phyloP scores from a whole-genome alignment of 2,329 filamentous ascomycete species.

The Xylaria sp. region DNA sequence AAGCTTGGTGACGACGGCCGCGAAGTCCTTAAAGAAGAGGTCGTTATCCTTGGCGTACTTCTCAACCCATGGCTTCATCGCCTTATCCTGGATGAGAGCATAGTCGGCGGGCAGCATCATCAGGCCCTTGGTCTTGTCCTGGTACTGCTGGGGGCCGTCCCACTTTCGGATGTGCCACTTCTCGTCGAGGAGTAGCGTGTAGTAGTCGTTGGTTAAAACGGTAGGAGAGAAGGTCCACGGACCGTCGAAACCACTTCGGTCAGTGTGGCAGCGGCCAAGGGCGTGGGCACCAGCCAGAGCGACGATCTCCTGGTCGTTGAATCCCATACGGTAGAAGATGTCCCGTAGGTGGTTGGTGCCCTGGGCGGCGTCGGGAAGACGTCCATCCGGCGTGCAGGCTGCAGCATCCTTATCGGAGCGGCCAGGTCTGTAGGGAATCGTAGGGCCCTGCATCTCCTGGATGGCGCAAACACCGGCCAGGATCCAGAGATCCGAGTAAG shows the following conservation, averaged over 20 bases:
- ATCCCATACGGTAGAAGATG: constrained; percentile 98
- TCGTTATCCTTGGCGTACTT: constrained; percentile 93
- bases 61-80: constrained; percentile 82
- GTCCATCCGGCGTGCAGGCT: constrained; percentile 93
- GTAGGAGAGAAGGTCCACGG: constrained; percentile 95
- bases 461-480: constrained; percentile 85
- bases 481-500: constrained; percentile 97
- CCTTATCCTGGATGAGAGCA: constrained; percentile 87
- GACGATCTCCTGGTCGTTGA: constrained; percentile 96
- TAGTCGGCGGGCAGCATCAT: constrained; percentile 99
- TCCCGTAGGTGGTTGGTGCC: constrained; percentile 83
- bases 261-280: constrained; percentile 87
- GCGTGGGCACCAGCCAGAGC: constrained; percentile 88
- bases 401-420: constrained; percentile 81
- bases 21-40: constrained; percentile 93
- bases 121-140: constrained; percentile 86
- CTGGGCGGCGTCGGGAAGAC: constrained; percentile 82
- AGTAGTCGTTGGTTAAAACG: constrained; percentile 95
- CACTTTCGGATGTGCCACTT: constrained; percentile 94
- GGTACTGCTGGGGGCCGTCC: constrained; percentile 84
- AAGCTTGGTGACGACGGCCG: constrained; percentile 79
- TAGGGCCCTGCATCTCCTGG: constrained; percentile 94
- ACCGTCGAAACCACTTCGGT: constrained; percentile 88
- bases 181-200: constrained; percentile 85
- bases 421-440: constrained; percentile 88